A percentile compares a stretch with the other conserved stretches of the same genome.
Conservation (phyloP, 805 yeast genomes). For the Yarrowia sp. region DNA sequence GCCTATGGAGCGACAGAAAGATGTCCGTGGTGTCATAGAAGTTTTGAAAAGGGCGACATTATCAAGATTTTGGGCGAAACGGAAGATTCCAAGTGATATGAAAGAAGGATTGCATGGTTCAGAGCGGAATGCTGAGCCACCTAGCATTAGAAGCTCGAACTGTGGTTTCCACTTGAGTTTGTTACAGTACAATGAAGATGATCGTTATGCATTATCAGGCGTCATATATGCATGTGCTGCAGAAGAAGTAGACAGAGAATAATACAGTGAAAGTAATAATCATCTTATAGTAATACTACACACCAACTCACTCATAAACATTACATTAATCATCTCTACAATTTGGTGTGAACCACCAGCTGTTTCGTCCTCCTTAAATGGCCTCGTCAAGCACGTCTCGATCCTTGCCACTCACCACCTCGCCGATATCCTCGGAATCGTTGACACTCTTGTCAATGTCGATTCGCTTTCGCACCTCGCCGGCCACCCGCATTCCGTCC, state of each 20-base stretch:
- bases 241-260: too few relatives aligned
- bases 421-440: constrained; percentile 40
- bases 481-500: constrained; percentile 91
- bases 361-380: not conserved
- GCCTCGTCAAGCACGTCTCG: constrained; percentile 38
- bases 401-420: constrained; percentile 30
- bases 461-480: constrained; percentile 85
- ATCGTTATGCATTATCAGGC: not conserved
- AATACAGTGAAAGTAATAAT: too few relatives aligned
- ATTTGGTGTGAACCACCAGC: too few relatives aligned
- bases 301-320: not conserved
- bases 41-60: not conserved
- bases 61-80: not conserved
- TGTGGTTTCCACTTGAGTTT: too few relatives aligned
- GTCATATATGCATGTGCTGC: not conserved
- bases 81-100: too few relatives aligned
- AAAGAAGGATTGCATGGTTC: too few relatives aligned
- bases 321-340: constrained; percentile 17
- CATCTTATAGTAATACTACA: too few relatives aligned
- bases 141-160: too few relatives aligned
- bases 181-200: too few relatives aligned
- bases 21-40: constrained; percentile 9
- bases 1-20: not conserved
- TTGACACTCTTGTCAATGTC: constrained; percentile 55
- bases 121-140: too few relatives aligned